A percentile compares a stretch with the other conserved stretches of the same genome.
Conservation (phyloP, 2,329 filamentous ascomycete genomes). For the Hypoxylon sp. region DNA sequence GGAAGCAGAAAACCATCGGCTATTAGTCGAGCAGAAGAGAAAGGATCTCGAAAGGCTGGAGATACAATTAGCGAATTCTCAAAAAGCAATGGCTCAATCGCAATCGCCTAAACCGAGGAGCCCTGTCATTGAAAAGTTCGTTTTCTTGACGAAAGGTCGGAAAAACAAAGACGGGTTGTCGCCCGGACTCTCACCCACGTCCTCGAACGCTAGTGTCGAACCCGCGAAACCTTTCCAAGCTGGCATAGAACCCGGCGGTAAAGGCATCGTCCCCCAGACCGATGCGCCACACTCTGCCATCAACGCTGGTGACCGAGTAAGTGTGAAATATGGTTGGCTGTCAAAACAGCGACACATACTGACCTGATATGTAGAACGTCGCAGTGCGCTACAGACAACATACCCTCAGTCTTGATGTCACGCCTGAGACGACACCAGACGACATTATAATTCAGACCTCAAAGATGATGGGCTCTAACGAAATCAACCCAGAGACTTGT, state of each 20-base stretch:
- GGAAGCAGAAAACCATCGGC: slow-evolving; percentile 65
- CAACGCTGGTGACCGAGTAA: slow-evolving; percentile 83
- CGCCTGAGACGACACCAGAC: slow-evolving; percentile 78
- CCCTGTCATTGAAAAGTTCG: slow-evolving; percentile 65
- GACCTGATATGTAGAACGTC: slow-evolving; percentile 68
- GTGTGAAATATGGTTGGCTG: slow-evolving; percentile 53
- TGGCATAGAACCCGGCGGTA: slow-evolving; percentile 62
- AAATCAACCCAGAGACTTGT: slow-evolving; percentile 74
- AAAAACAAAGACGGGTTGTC: slow-evolving; percentile 58
- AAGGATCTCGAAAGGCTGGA: slow-evolving; percentile 64
- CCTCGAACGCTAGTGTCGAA: slow-evolving; percentile 50
- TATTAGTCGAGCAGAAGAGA: slow-evolving; percentile 65
- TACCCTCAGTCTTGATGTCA: slow-evolving; percentile 79
- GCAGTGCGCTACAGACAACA: slow-evolving; percentile 80
- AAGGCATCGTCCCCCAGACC: slow-evolving; percentile 65
- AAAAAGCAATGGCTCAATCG: slow-evolving; percentile 44
- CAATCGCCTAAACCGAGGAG: slow-evolving; percentile 55
- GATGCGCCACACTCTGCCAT: slow-evolving; percentile 86
- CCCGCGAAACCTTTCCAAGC: slow-evolving; percentile 47
- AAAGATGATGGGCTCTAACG: slow-evolving; percentile 70
- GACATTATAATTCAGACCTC: slow-evolving; percentile 81
- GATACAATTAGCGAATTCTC: slow-evolving; percentile 59
- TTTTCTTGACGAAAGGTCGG: slow-evolving; percentile 61
- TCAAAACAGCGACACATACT: slow-evolving; percentile 45
- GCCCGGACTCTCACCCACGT: slow-evolving; percentile 55